These are phyloP conservation scores for Cercospora zeina DNA, from an alignment of 2,329 filamentous ascomycete species.

Conservation along the genomic window DNA sequence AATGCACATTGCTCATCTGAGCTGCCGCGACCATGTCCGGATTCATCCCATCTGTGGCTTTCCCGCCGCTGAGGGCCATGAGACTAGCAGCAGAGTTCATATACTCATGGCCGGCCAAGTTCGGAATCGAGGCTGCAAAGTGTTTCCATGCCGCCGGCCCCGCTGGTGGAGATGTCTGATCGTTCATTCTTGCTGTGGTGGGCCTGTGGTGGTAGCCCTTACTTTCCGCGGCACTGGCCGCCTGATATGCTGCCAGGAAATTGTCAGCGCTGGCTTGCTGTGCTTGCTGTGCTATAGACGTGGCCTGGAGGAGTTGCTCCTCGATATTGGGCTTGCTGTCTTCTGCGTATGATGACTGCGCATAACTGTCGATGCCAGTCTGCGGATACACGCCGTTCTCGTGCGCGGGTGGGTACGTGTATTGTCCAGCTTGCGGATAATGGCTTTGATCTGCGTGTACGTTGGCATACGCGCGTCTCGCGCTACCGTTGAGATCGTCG, in stretches of 20 bases:
- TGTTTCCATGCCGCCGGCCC: conserved; percentile 39
- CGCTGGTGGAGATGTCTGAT: conserved; percentile 23
- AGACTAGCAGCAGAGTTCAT: conserved; percentile 22
- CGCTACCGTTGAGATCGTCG: conserved; percentile 14
- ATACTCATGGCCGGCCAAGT: conserved; percentile 26
- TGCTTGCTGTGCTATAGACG: conserved; percentile 12
- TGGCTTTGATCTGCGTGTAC: conserved; percentile 27
- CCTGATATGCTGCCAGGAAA: conserved; percentile 29
- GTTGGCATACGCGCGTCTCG: conserved; percentile 28
- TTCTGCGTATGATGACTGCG: conserved; percentile 20
- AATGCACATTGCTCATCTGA: conserved; percentile 29
- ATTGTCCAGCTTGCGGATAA: conserved; percentile 22
- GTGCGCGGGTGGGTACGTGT: conserved; percentile 20
- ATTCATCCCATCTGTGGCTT: conserved; percentile 18
- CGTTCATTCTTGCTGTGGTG: conserved; percentile 20
- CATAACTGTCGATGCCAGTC: conserved; percentile 20
- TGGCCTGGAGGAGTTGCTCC: conserved; percentile 27
- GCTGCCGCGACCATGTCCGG: conserved; percentile 21
- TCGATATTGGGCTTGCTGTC: conserved; percentile 33
- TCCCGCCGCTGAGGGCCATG: conserved; percentile 25
- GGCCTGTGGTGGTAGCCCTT: conserved; percentile 22
- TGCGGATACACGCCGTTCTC: conserved; percentile 23
- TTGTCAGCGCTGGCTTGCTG: conserved; percentile 23
- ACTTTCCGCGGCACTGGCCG: conserved; percentile 18
- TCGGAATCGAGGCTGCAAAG: conserved; percentile 36